A percentile compares a stretch with the other conserved stretches of the same genome.
Conservation (phyloP, 2,329 filamentous ascomycete species). For the Colletotrichum liaoningense region DNA sequence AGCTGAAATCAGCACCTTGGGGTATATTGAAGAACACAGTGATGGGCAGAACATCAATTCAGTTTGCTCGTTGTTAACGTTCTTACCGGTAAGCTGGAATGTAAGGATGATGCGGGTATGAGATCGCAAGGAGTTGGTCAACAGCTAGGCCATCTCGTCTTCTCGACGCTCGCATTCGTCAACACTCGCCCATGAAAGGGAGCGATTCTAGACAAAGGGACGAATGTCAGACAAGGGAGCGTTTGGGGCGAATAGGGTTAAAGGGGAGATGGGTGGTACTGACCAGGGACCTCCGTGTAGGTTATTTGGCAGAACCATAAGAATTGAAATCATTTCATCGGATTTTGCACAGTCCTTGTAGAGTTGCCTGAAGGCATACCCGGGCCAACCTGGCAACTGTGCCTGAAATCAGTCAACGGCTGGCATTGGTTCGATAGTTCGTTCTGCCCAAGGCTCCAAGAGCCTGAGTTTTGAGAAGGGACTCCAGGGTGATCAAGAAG, state of each 20-base stretch:
- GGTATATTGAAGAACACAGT: not conserved
- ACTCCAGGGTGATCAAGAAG: not conserved
- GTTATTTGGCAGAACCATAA: slow-evolving; percentile 21
- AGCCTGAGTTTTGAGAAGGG: not conserved
- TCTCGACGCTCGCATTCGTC: slow-evolving; percentile 14
- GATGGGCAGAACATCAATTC: not conserved
- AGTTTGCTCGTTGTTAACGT: not conserved
- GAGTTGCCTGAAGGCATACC: not conserved
- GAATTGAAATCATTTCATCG: slow-evolving; percentile 21
- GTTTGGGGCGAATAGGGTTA: slow-evolving; percentile 31
- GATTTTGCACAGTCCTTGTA: slow-evolving; percentile 5
- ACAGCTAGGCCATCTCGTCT: slow-evolving; percentile 10
- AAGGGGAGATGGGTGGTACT: not conserved
- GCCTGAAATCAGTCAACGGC: not conserved
- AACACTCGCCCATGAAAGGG: not conserved
- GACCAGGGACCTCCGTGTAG: slow-evolving; percentile 8
- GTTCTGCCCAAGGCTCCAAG: not conserved
- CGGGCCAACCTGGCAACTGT: slow-evolving; percentile 1
- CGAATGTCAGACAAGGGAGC: slow-evolving; percentile 13
- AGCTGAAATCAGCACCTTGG: slow-evolving; percentile 18
- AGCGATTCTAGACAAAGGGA: not conserved
- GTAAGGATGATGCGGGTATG: not conserved
- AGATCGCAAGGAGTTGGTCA: not conserved
- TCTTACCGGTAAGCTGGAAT: not conserved
- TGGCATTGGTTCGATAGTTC: not conserved